phyloP scores from a whole-genome alignment of 2,329 filamentous ascomycete species.

The Colletotrichum phormii region DNA sequence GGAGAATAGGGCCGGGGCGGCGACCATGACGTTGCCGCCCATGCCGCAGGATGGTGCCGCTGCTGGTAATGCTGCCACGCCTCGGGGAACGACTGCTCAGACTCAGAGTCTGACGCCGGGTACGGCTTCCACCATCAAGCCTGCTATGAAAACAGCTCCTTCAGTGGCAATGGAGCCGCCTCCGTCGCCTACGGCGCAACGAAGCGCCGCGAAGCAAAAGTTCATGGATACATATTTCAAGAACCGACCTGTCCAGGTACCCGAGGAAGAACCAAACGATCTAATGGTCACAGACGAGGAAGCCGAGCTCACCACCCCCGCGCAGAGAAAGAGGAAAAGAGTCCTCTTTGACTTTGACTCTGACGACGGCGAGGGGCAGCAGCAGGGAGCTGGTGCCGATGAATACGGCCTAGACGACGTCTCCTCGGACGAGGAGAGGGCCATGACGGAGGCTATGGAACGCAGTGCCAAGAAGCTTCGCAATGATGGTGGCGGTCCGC shows the following conservation, averaged over 20 bases:
- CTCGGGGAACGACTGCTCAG: background rate
- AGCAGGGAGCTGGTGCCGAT: background rate
- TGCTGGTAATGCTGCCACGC: background rate
- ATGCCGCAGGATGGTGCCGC: constrained; percentile 11
- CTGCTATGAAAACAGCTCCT: background rate
- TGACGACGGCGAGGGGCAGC: constrained; percentile 32
- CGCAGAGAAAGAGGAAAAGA: constrained; percentile 45
- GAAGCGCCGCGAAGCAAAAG: constrained; percentile 36
- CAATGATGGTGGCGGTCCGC: background rate
- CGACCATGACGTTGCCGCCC: constrained; percentile 27
- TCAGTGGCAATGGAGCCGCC: constrained; percentile 43
- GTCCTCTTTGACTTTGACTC: constrained; percentile 40
- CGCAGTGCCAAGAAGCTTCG: constrained; percentile 45
- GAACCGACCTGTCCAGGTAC: background rate
- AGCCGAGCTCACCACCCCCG: constrained; percentile 38
- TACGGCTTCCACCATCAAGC: background rate
- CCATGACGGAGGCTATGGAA: constrained; percentile 51
- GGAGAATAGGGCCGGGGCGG: constrained; percentile 22
- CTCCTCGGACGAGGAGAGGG: constrained; percentile 52
- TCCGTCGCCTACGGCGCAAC: constrained; percentile 23
- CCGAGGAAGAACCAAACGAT: background rate
- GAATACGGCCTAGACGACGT: constrained; percentile 45
- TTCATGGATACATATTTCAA: constrained; percentile 24
- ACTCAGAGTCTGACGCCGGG: constrained; percentile 37
- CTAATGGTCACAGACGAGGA: background rate